phyloP scores from a whole-genome alignment of 1,284 basidiomycete species.

The Moniliella sp. region DNA sequence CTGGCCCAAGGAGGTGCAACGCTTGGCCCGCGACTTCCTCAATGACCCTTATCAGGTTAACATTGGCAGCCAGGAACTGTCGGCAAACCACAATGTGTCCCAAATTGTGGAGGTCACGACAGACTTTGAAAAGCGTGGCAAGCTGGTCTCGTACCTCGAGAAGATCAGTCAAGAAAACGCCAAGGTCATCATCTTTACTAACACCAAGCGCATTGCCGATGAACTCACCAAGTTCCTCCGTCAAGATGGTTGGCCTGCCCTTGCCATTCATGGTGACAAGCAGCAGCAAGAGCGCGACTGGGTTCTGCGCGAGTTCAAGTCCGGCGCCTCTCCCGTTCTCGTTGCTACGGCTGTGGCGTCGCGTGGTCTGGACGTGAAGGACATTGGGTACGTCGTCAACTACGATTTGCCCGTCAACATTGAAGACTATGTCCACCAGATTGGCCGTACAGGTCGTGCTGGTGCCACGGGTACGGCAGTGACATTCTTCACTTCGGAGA shows the following conservation, averaged over 20 bases:
- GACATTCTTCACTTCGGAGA: conserved; percentile 69
- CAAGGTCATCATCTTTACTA: conserved; percentile 95
- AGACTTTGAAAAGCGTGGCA: conserved; percentile 87
- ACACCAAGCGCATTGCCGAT: conserved; percentile 88
- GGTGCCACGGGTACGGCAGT: conserved; percentile 62
- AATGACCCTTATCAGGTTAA: conserved; percentile 92
- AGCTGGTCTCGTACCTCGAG: conserved; percentile 89
- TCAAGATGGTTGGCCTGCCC: conserved; percentile 68
- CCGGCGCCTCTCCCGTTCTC: conserved; percentile 84
- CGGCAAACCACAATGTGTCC: conserved; percentile 87
- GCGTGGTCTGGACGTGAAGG: conserved; percentile 93
- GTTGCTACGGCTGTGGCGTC: conserved; percentile 69
- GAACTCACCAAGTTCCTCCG: conserved; percentile 61
- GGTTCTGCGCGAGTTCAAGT: conserved; percentile 94
- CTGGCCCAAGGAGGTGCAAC: conserved; percentile 94
- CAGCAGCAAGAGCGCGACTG: conserved; percentile 79
- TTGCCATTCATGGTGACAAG: conserved; percentile 95
- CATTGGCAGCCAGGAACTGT: conserved; percentile 91
- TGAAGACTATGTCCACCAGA: conserved; percentile 80
- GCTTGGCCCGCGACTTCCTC: conserved; percentile 83
- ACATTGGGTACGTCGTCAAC: conserved; percentile 59
- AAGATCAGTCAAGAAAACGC: conserved; percentile 87
- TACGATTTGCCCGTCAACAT: conserved; percentile 94
- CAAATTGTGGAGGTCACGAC: conserved; percentile 90
- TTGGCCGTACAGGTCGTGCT: conserved; percentile 53